Base-by-base conservation (phyloP, 129 eudicot species). In the Arctium lappa region DNA sequence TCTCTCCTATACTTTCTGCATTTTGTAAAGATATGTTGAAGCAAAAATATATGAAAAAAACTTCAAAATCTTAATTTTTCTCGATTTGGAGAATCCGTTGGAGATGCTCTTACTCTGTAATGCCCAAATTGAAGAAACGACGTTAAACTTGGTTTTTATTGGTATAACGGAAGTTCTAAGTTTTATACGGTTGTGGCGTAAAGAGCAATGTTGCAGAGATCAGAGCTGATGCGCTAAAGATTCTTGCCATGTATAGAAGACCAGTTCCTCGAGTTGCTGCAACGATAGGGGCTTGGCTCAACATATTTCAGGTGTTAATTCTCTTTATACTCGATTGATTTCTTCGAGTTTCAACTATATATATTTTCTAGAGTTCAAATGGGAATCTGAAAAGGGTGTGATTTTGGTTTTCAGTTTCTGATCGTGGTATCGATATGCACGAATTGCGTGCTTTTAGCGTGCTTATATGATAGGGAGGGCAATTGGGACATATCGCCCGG, bases 251-350 rank as follows among this genome's bases (percentile, higher is more conserved):
- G 92, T 83, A 84, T 70, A 93, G 87, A 88, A 87, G 99, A 82
- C 99, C 99, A 2, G 84, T 83, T 66, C 99, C 99, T 73, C 98
- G 90, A 65, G 87, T 91, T 12, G 90, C 89, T 78, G 95, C 95
- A 11, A 93, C 98, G 30, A 93, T 93, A 56, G 99, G 99, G 29
- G 99, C 99, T 66, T 95, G 99, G 98, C 88, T 93, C 0, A 93
- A 91, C 84, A 93, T 95, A 83, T 95, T 95, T 88, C 99, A 95
- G 97, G 98, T 94, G 75, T 3, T 68, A 1, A 11, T 15, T 42
- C 56, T 66, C 13, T 69, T 40, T 40, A 15, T 46, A 18, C 78
- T 30, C 62, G 6, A 16, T 78, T 22, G 6, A 10, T 36, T 31
- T 77, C 22, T 75, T 39, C 65, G 6, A 29, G n/a, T 65, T 79